Evolutionary conservation across 768 basidiomycete species (phyloP).

Genomic region (Lentinula edodes): DNA sequence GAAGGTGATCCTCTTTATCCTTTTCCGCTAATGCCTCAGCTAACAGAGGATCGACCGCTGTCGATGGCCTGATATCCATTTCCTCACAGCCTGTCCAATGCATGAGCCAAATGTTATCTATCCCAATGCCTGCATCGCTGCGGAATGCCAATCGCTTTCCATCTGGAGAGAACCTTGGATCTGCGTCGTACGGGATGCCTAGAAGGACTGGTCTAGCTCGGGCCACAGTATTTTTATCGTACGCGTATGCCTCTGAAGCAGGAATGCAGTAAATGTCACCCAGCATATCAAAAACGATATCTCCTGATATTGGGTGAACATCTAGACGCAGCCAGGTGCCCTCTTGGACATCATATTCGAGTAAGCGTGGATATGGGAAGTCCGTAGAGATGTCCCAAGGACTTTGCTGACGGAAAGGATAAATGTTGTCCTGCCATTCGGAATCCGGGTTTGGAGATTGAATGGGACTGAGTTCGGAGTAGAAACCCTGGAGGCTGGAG

Average conservation of each 20-base stretch:
- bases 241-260: slow-evolving; percentile 24
- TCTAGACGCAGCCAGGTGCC: slow-evolving; percentile 76
- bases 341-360: slow-evolving; percentile 65
- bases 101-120: slow-evolving; percentile 71
- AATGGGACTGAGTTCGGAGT: neutral
- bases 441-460: neutral
- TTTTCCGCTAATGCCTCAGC: neutral
- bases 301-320: slow-evolving; percentile 63
- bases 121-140: slow-evolving; percentile 67
- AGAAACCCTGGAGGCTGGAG: neutral
- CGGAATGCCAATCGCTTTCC: slow-evolving; percentile 60
- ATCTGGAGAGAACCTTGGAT: slow-evolving; percentile 66
- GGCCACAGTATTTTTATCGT: slow-evolving; percentile 18
- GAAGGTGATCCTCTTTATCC: slow-evolving; percentile 18
- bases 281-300: slow-evolving; percentile 70
- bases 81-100: slow-evolving; percentile 59
- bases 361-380: slow-evolving; percentile 58
- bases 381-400: slow-evolving; percentile 77
- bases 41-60: neutral
- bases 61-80: slow-evolving; percentile 42
- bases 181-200: slow-evolving; percentile 65
- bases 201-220: slow-evolving; percentile 53
- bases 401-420: slow-evolving; percentile 54
- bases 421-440: slow-evolving; percentile 31
- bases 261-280: slow-evolving; percentile 73